Conservation (phyloP, 2,329 filamentous ascomycete genomes). For the Pseudopyricularia javanii region DNA sequence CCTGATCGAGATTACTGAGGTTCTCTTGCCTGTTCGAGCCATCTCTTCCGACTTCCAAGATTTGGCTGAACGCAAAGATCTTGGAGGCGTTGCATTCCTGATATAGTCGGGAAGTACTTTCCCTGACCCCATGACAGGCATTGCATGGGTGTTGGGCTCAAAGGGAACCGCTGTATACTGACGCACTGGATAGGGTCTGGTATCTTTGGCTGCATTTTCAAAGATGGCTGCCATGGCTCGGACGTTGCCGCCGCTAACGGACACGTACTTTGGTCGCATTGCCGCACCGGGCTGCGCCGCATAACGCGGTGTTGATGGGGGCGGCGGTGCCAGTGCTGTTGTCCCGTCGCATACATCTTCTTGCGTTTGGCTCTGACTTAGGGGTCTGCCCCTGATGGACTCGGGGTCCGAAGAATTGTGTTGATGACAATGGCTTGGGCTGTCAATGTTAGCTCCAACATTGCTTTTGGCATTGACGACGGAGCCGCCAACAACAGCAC, state of each 20-base stretch:
- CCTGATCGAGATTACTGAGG: not conserved
- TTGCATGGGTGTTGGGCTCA: not conserved
- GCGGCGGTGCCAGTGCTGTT: not conserved
- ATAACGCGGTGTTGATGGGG: not conserved
- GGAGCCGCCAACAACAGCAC: not conserved
- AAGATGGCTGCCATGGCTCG: slow-evolving; percentile 41
- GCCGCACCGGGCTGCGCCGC: not conserved
- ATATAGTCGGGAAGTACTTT: slow-evolving; percentile 6
- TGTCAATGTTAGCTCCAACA: not conserved
- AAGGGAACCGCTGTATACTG: not conserved
- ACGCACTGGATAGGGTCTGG: not conserved
- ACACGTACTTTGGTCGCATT: not conserved
- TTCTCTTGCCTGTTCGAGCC: not conserved
- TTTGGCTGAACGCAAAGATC: not conserved
- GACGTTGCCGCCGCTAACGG: slow-evolving; percentile 15
- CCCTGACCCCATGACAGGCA: slow-evolving; percentile 6
- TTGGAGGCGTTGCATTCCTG: not conserved
- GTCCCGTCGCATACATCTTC: not conserved
- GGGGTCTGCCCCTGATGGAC: not conserved
- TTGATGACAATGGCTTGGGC: not conserved
- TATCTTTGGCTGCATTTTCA: slow-evolving; percentile 20
- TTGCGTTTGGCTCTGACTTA: not conserved
- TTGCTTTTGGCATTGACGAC: not conserved
- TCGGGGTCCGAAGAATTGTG: not conserved
- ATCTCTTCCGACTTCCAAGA: not conserved